These are phyloP conservation scores for Angophora floribunda DNA, from an alignment of 345 rosid species.

Conservation along the genomic window DNA sequence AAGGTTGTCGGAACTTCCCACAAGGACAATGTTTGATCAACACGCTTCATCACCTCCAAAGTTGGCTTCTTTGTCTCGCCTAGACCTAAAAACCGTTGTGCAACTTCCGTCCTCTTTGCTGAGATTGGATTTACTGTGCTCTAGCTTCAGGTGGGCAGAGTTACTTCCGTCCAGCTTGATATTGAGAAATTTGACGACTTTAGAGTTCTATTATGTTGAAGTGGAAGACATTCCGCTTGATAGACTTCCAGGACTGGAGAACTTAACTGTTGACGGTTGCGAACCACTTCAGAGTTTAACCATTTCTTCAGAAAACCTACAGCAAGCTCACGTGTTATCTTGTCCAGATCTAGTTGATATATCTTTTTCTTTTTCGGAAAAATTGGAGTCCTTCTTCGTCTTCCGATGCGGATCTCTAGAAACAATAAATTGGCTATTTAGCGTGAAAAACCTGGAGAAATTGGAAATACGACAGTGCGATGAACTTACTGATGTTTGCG, in stretches of 20 bases:
- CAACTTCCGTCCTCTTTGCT: accelerated
- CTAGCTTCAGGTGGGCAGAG: neutral
- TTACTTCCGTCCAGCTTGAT: neutral
- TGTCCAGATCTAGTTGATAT: neutral
- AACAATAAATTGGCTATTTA: accelerated
- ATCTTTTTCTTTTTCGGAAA: neutral
- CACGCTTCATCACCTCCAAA: neutral
- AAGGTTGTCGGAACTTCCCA: accelerated
- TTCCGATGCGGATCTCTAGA: accelerated
- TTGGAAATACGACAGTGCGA: neutral
- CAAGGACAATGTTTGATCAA: neutral
- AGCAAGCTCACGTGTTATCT: neutral
- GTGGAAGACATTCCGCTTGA: neutral
- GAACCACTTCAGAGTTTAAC: neutral
- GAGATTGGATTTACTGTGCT: neutral
- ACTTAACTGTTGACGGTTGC: neutral
- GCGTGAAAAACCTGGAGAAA: neutral
- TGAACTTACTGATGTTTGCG: neutral
- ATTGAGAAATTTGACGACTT: neutral
- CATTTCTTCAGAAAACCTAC: neutral
- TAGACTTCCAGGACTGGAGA: neutral
- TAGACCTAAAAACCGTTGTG: accelerated
- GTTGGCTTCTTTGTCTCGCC: neutral
- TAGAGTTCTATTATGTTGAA: neutral
- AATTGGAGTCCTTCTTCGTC: neutral